Evolutionary conservation across 2,329 filamentous ascomycete genomes (phyloP).

Genomic region (Arthroderma sp.): DNA sequence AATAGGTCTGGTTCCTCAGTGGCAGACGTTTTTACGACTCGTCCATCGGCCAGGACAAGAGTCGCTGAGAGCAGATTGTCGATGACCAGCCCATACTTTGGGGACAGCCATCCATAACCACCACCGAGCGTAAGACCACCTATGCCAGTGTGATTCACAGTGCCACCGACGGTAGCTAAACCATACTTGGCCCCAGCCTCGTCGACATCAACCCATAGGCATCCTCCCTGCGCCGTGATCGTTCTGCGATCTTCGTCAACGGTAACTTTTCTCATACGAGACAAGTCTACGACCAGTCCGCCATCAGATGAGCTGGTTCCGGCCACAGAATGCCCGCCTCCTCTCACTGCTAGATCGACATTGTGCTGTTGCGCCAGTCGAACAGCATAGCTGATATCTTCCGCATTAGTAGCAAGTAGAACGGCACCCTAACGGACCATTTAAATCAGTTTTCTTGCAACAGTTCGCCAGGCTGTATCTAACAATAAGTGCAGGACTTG

Average conservation of each 20-base stretch:
- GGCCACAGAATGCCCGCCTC: slow-evolving; percentile 46
- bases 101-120: slow-evolving; percentile 47
- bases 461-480: not conserved
- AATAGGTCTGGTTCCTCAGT: slow-evolving; percentile 39
- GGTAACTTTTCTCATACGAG: slow-evolving; percentile 38
- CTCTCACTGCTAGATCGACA: slow-evolving; percentile 43
- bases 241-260: slow-evolving; percentile 38
- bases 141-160: slow-evolving; percentile 51
- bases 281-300: slow-evolving; percentile 46
- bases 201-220: slow-evolving; percentile 45
- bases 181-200: slow-evolving; percentile 38
- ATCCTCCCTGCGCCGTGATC: slow-evolving; percentile 42
- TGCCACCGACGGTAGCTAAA: slow-evolving; percentile 50
- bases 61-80: slow-evolving; percentile 36
- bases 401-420: slow-evolving; percentile 28
- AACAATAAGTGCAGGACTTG: not conserved
- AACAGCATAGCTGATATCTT: slow-evolving; percentile 33
- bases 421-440: slow-evolving; percentile 30
- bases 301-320: slow-evolving; percentile 40
- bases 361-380: slow-evolving; percentile 34
- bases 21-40: slow-evolving; percentile 29
- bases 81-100: slow-evolving; percentile 43
- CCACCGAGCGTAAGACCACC: slow-evolving; percentile 48
- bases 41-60: slow-evolving; percentile 33
- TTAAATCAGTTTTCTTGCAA: not conserved